Conservation (phyloP, 1,284 basidiomycete genomes). For the Ustilago cynodontis region DNA sequence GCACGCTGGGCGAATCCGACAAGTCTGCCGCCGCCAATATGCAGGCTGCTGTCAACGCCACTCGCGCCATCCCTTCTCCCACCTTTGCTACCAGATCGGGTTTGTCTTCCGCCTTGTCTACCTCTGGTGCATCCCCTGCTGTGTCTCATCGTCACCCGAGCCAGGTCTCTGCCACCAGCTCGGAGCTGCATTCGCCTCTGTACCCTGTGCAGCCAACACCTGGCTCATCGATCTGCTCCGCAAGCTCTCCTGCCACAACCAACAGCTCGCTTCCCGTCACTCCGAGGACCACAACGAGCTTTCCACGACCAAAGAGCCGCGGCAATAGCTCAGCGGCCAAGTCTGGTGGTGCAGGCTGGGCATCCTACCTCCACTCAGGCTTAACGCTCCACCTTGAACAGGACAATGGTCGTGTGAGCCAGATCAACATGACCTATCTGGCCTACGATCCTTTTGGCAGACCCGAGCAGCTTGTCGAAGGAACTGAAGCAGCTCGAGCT, state of each 20-base stretch:
- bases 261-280: conserved; percentile 41
- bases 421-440: conserved; percentile 54
- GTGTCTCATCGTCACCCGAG: conserved; percentile 25
- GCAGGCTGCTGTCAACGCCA: conserved; percentile 15
- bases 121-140: not conserved
- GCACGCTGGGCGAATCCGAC: conserved; percentile 53
- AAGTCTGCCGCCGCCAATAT: conserved; percentile 16
- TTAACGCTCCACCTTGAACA: conserved; percentile 59
- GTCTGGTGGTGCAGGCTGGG: conserved; percentile 50
- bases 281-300: conserved; percentile 15
- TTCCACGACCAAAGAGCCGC: conserved; percentile 42
- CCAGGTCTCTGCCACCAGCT: conserved; percentile 34
- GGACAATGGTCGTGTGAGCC: conserved; percentile 33
- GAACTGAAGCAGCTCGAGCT: conserved; percentile 14
- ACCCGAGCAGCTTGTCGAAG: conserved; percentile 50
- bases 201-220: conserved; percentile 32
- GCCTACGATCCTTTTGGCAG: conserved; percentile 61
- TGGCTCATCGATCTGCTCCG: conserved; percentile 39
- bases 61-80: conserved; percentile 1
- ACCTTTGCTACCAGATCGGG: conserved; percentile 13
- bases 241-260: conserved; percentile 26
- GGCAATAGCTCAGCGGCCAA: conserved; percentile 20
- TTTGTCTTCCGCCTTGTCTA: conserved; percentile 5
- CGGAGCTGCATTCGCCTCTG: conserved; percentile 20
- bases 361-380: conserved; percentile 55